phyloP scores from a whole-genome alignment of 1,284 basidiomycete species.

The Marasmius oreades region DNA sequence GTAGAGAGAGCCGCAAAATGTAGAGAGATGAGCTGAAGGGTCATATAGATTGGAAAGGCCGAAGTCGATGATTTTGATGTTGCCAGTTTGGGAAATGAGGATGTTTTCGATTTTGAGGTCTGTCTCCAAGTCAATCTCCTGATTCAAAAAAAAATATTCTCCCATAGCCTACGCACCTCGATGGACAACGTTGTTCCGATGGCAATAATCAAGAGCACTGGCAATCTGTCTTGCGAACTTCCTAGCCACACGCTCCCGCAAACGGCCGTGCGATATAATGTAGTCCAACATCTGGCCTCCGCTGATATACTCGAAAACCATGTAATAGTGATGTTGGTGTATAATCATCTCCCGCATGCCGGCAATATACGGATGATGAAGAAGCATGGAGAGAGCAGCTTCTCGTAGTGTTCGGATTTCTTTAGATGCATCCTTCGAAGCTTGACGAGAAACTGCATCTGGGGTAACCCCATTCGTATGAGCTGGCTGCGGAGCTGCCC shows the following conservation, averaged over 20 bases:
- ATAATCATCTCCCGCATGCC: constrained; percentile 99
- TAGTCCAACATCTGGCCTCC: constrained; percentile 99
- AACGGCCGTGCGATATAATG: constrained; percentile 97
- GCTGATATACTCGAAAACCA: constrained; percentile 98
- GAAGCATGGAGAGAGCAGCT: constrained; percentile 88
- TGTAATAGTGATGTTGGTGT: constrained; percentile 97
- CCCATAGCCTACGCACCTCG: constrained; percentile 48
- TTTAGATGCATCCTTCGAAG: constrained; percentile 90
- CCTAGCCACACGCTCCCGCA: constrained; percentile 91
- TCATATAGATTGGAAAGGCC: constrained; percentile 97
- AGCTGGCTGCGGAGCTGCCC: constrained; percentile 58
- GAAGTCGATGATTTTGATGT: constrained; percentile 99
- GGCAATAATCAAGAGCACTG: constrained; percentile 94
- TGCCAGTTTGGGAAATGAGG: constrained; percentile 96
- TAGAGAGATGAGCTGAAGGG: constrained; percentile 79
- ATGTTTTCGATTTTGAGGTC: constrained; percentile 99
- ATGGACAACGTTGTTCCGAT: constrained; percentile 96
- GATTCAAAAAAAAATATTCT: constrained; percentile 12
- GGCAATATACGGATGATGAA: constrained; percentile 98
- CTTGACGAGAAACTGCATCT: constrained; percentile 69
- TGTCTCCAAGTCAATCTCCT: constrained; percentile 18
- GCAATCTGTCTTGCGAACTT: constrained; percentile 98
- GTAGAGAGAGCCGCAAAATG: constrained; percentile 97
- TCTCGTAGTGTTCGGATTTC: constrained; percentile 96
- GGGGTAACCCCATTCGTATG: constrained; percentile 43